Conservation (phyloP, 495 filamentous ascomycete genomes). For the Penicillium psychrofluorescens region DNA sequence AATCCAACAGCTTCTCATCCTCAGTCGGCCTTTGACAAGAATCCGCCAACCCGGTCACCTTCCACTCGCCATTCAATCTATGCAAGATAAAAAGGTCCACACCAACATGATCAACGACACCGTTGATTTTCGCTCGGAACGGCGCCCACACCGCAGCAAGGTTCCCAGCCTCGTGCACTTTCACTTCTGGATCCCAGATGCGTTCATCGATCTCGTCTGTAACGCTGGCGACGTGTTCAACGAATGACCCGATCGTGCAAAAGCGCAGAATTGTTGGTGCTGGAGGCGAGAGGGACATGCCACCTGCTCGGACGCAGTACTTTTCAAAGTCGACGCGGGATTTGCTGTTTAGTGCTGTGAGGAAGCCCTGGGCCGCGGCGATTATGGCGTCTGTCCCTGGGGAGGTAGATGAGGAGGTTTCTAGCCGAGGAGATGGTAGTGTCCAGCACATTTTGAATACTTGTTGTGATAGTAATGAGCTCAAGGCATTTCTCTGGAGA, state of each 20-base stretch:
- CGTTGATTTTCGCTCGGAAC: constrained; percentile 32
- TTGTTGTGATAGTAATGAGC: too few species aligned
- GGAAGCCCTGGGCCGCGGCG: constrained; percentile 24
- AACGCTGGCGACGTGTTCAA: constrained; percentile 25
- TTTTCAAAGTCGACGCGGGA: constrained; percentile 29
- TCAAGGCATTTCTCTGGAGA: too few species aligned
- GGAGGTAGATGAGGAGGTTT: not conserved
- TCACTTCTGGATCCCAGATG: constrained; percentile 32
- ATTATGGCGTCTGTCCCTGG: constrained; percentile 27
- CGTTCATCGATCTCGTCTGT: constrained; percentile 29
- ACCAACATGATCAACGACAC: constrained; percentile 33
- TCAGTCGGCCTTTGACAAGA: constrained; percentile 29
- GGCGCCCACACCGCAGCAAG: constrained; percentile 35
- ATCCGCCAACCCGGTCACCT: constrained; percentile 34
- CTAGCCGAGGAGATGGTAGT: not conserved
- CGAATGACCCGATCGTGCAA: constrained; percentile 32
- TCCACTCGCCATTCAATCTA: constrained; percentile 31
- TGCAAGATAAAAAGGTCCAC: constrained; percentile 33
- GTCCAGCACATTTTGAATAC: constrained; percentile 16
- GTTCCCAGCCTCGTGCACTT: constrained; percentile 24
- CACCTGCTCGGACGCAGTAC: constrained; percentile 29
- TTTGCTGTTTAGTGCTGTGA: constrained; percentile 24
- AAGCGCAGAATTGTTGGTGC: constrained; percentile 25
- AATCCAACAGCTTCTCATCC: constrained; percentile 26
- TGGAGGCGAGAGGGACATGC: constrained; percentile 32